phyloP scores from a whole-genome alignment of 805 yeast species.

The Metschnikowia sp. region DNA sequence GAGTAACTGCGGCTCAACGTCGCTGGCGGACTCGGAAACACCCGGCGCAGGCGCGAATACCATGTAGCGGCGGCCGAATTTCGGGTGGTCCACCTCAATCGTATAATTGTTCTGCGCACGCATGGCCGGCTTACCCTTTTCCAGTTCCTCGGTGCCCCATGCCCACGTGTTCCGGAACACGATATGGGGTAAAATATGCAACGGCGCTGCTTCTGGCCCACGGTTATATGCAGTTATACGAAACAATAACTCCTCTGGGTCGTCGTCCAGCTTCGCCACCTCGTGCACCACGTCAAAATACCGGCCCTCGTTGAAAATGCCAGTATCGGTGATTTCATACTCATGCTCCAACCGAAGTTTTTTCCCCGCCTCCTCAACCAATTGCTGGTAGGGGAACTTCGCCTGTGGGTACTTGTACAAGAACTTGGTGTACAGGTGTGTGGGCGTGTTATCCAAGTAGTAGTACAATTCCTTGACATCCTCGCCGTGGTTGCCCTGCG shows the following conservation, averaged over 20 bases:
- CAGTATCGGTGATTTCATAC: slow-evolving; percentile 82
- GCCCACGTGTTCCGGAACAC: slow-evolving; percentile 88
- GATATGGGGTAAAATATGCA: slow-evolving; percentile 81
- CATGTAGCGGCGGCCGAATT: slow-evolving; percentile 60
- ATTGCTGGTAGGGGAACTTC: slow-evolving; percentile 75
- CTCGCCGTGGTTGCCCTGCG: slow-evolving; percentile 94
- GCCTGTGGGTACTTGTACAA: slow-evolving; percentile 89
- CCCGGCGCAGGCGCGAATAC: slow-evolving; percentile 87
- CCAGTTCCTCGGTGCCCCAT: slow-evolving; percentile 67
- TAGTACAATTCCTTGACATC: slow-evolving; percentile 86
- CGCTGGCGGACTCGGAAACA: slow-evolving; percentile 50
- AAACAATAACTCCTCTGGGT: slow-evolving; percentile 76
- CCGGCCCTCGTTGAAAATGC: slow-evolving; percentile 63
- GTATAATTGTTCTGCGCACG: slow-evolving; percentile 41
- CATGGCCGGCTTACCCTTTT: slow-evolving; percentile 47
- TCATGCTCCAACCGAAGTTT: slow-evolving; percentile 69
- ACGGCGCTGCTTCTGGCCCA: slow-evolving; percentile 79
- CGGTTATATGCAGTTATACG: slow-evolving; percentile 86
- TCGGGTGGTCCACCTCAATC: slow-evolving; percentile 61
- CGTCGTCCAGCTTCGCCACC: slow-evolving; percentile 80
- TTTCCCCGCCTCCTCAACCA: slow-evolving; percentile 63
- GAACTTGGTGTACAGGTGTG: slow-evolving; percentile 89
- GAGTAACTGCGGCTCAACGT: slow-evolving; percentile 70
- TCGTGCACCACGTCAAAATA: slow-evolving; percentile 89
- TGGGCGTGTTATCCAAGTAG: slow-evolving; percentile 87